These are phyloP conservation scores for Diospyros kaki DNA, from an alignment of 148 eudicot genomes.

Conservation along the genomic window DNA sequence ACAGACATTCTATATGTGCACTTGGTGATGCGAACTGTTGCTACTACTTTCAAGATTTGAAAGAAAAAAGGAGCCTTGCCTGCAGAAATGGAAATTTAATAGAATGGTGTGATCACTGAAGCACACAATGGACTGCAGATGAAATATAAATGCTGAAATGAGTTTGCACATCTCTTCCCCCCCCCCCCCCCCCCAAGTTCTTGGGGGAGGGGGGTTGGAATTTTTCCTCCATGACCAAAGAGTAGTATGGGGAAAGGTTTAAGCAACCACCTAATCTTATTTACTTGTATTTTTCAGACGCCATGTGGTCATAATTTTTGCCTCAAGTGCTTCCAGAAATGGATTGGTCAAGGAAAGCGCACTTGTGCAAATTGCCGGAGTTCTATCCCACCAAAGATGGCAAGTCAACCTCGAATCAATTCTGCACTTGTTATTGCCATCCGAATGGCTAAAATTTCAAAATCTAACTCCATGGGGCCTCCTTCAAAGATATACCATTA, in stretches of 20 bases:
- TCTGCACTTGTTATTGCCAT: conserved; percentile 78
- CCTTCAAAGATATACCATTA: conserved; percentile 49
- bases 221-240: too few relatives aligned
- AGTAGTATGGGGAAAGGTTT: neutral
- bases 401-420: conserved; percentile 73
- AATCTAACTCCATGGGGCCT: conserved; percentile 18
- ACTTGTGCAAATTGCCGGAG: conserved; percentile 79
- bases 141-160: too few relatives aligned
- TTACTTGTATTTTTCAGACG: conserved; percentile 39
- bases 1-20: neutral
- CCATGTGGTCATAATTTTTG: conserved; percentile 97
- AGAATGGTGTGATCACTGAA: too few relatives aligned
- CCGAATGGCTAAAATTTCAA: conserved; percentile 59
- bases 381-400: conserved; percentile 57
- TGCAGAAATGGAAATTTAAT: too few relatives aligned
- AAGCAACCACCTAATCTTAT: neutral
- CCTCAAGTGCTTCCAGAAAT: conserved; percentile 87
- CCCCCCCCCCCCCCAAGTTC: too few relatives aligned
- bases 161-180: too few relatives aligned
- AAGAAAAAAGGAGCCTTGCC: too few relatives aligned
- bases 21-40: too few relatives aligned
- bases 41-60: neutral
- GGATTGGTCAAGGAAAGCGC: conserved; percentile 74
- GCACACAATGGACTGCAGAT: too few relatives aligned
- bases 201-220: too few relatives aligned